These are phyloP conservation scores for Lepidium aucheri DNA, from an alignment of 345 rosid species.

Conservation along the genomic window DNA sequence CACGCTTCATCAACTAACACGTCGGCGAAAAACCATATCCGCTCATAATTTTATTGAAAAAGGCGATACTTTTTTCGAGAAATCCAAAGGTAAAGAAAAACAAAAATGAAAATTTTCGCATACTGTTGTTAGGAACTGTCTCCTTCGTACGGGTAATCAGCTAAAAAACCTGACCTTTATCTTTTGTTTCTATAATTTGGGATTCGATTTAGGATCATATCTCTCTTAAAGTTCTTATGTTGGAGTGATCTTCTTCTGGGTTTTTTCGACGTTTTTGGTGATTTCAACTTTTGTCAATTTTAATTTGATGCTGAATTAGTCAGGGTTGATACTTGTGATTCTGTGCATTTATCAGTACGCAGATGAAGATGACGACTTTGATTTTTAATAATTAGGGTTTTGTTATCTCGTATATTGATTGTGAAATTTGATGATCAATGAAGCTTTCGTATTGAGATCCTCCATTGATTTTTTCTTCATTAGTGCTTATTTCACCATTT, in stretches of 20 bases:
- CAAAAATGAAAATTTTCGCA: background rate
- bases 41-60: constrained; percentile 6
- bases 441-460: background rate
- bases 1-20: constrained; percentile 26
- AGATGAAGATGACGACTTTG: background rate
- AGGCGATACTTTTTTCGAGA: background rate
- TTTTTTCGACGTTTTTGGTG: background rate
- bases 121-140: constrained; percentile 8
- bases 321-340: background rate
- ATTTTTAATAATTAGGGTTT: background rate
- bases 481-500: no score
- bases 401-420: background rate
- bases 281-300: constrained; percentile 1
- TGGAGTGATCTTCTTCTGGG: constrained; percentile 12
- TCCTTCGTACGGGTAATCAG: constrained; percentile 16
- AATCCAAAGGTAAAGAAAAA: background rate
- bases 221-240: background rate
- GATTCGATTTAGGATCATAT: background rate
- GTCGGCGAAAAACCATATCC: constrained; percentile 25
- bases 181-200: background rate
- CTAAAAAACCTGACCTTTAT: background rate
- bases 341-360: background rate
- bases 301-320: background rate
- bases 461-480: background rate
- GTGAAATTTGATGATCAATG: background rate